Conservation (phyloP, 768 basidiomycete genomes). For the Tubosaeta sp. region DNA sequence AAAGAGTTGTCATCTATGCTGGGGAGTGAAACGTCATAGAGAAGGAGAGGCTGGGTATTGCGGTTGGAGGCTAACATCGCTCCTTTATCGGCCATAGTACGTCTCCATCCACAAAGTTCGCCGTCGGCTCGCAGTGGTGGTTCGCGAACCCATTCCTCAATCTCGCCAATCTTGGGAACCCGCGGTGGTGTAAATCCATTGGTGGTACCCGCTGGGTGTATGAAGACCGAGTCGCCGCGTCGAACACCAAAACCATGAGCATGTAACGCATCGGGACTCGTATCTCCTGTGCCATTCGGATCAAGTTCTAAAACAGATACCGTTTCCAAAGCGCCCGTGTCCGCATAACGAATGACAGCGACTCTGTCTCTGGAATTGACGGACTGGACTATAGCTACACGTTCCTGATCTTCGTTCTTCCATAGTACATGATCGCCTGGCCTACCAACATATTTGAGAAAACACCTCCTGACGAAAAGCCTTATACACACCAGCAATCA, state of each 20-base stretch:
- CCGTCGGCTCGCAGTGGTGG: conserved; percentile 44
- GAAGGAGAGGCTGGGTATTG: conserved; percentile 34
- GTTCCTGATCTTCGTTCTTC: conserved; percentile 66
- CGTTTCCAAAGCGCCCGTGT: conserved; percentile 52
- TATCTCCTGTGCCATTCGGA: conserved; percentile 66
- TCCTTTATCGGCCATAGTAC: conserved; percentile 66
- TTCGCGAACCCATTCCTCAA: conserved; percentile 77
- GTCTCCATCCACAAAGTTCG: conserved; percentile 65
- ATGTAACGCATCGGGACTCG: conserved; percentile 38
- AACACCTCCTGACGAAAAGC: not conserved
- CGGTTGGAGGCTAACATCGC: conserved; percentile 47
- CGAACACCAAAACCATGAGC: conserved; percentile 73
- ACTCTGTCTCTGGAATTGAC: conserved; percentile 72
- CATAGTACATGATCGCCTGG: conserved; percentile 89
- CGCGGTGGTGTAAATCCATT: conserved; percentile 68
- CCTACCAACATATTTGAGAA: conserved; percentile 40
- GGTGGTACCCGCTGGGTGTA: conserved; percentile 63
- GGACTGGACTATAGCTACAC: conserved; percentile 71
- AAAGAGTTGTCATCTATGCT: conserved; percentile 38
- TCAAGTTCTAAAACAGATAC: conserved; percentile 88
- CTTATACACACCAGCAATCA: conserved; percentile 69
- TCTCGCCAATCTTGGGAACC: conserved; percentile 82
- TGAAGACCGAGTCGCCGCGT: conserved; percentile 80
- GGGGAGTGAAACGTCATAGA: conserved; percentile 43
- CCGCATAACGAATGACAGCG: conserved; percentile 57